Evolutionary conservation across 2,329 filamentous ascomycete species (phyloP), one percentile per base, ranked within the genome.

Genomic region (Alternaria alternata): DNA sequence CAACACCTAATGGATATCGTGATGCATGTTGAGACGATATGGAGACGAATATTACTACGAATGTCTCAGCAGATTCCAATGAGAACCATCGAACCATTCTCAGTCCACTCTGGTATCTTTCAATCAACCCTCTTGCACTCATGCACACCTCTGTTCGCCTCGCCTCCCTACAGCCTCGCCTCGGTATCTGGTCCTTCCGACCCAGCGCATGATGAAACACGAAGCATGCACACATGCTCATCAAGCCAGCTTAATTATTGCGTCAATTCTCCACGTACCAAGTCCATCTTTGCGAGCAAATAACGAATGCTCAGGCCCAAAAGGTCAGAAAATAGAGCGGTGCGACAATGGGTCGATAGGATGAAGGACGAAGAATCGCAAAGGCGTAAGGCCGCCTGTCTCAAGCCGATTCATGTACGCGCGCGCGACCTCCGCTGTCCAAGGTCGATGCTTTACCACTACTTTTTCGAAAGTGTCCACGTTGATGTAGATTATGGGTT

Each of bases 21-120:
- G 18, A 49, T 22, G 22, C 14, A 24, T 36, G 22, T 36, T 14
- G 7, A 18, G 4, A 18, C 32, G 20, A 9, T 20, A 38, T 22
- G 20, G 22, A 49, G 46, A 49, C 30, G 22, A 38, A 22, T 22
- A 3, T 26, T 3, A 26, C 20, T 32, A 49, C 22, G 12, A 36
- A 36, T 24, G 20, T n/a, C 32, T 42, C 39, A 41, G 20, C 30
- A 24, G 34, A 30, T 34, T 22, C 3, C 9, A 24, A 49, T 11
- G 16, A 16, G 18, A 18, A 46, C 24, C 9, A 57, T 57, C 55
- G 55, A 47, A 57, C 32, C 38, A 57, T 32, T 8, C n/a, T 57
- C 48, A 43, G 44, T 46, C 55, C 39, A 57, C 48, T 12, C 5
- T n/a, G 22, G 6, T n/a, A 41, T 24, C 7, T 14, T 6, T 36